Percentiles rank a stretch among this genome's conserved stretches.
These are phyloP conservation scores for Wickerhamiella shivajii DNA, from an alignment of 805 yeast species.

Conservation along the genomic window DNA sequence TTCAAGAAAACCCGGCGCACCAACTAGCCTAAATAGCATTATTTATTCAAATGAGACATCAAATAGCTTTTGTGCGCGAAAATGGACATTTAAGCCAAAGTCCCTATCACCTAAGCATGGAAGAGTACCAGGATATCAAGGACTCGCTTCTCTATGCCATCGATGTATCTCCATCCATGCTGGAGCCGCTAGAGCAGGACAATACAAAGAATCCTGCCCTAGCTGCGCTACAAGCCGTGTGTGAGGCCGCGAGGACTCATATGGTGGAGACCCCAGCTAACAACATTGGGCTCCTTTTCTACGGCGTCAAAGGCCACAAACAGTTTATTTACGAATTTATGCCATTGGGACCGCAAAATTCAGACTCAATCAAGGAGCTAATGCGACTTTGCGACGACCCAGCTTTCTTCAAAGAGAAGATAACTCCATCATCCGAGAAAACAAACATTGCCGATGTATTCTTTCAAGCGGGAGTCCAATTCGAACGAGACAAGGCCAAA, in stretches of 20 bases:
- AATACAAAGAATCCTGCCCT: conserved; percentile 12
- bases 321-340: conserved; percentile 18
- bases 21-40: no score
- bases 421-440: conserved; percentile 7
- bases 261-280: conserved; percentile 52
- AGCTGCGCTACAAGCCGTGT: conserved; percentile 35
- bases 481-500: conserved; percentile 11
- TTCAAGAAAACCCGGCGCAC: no score
- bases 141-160: conserved; percentile 26
- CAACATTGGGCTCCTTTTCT: conserved; percentile 60
- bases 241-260: conserved; percentile 49
- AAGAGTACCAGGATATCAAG: conserved; percentile 14
- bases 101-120: not conserved
- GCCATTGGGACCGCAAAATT: conserved; percentile 12
- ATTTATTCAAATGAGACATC: no score
- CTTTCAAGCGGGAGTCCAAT: conserved; percentile 4
- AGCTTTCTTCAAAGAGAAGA: not conserved
- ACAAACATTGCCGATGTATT: conserved; percentile 8
- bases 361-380: conserved; percentile 12
- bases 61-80: no score
- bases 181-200: conserved; percentile 12
- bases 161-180: conserved; percentile 25
- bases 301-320: conserved; percentile 22
- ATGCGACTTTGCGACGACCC: conserved; percentile 10
- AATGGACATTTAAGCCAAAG: no score